phyloP scores from a whole-genome alignment of 2,329 filamentous ascomycete species.

The Diaporthe nobilis region DNA sequence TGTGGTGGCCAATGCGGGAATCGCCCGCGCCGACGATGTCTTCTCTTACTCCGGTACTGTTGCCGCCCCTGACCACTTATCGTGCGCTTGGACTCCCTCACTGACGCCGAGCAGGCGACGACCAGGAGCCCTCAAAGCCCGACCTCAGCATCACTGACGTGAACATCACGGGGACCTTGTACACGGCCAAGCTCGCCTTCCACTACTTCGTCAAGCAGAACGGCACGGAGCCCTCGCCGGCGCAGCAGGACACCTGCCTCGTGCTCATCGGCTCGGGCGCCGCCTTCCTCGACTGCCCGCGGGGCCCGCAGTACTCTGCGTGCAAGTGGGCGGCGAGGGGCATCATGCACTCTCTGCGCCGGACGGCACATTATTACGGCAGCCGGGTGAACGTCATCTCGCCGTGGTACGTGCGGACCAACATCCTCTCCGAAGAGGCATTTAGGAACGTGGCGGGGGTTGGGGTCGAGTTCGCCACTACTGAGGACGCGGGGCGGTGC shows the following conservation, averaged over 20 bases:
- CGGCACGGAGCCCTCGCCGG: conserved; percentile 41
- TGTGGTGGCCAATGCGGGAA: conserved; percentile 53
- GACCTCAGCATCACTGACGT: conserved; percentile 49
- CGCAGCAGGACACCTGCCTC: conserved; percentile 47
- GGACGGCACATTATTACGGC: conserved; percentile 50
- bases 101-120: conserved; percentile 1
- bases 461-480: conserved; percentile 48
- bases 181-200: conserved; percentile 49
- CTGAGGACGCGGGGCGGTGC: conserved; percentile 46
- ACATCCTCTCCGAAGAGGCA: conserved; percentile 49
- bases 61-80: too few species aligned
- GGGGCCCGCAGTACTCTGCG: conserved; percentile 51
- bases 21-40: conserved; percentile 49
- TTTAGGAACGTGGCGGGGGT: conserved; percentile 41
- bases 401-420: conserved; percentile 52
- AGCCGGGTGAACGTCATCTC: conserved; percentile 55
- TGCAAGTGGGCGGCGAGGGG: conserved; percentile 55
- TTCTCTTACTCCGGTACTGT: conserved; percentile 39
- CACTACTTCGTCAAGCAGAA: conserved; percentile 54
- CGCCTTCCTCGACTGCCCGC: conserved; percentile 51
- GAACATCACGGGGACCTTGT: conserved; percentile 49
- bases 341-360: conserved; percentile 54
- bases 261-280: conserved; percentile 53
- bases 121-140: conserved; percentile 46
- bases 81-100: too few species aligned